These are phyloP conservation scores for Globisporangium takayamanum DNA, from an alignment of 352 stramenopile species.

Conservation along the genomic window DNA sequence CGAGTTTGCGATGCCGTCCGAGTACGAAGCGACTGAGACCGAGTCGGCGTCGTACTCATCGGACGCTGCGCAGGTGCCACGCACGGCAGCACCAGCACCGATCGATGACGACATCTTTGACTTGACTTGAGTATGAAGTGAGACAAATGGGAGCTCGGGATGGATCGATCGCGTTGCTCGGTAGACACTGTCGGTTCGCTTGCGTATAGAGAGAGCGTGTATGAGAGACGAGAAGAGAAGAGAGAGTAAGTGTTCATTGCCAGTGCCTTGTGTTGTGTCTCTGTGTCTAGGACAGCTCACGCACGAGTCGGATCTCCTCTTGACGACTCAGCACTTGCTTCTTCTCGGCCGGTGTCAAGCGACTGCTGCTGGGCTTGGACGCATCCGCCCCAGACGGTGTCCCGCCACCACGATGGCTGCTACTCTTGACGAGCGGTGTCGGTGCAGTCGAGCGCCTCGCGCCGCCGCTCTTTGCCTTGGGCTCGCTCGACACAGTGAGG, in stretches of 20 bases:
- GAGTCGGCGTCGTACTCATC: constrained; percentile 3
- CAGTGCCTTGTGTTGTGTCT: neutral
- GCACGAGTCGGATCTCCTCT: constrained; percentile 56
- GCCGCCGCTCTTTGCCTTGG: constrained; percentile 13
- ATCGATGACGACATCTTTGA: constrained; percentile 67
- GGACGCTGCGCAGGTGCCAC: neutral
- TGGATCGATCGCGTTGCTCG: too few relatives aligned
- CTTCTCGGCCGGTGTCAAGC: constrained; percentile 24
- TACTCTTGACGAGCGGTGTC: neutral
- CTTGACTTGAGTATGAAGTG: constrained; percentile 41
- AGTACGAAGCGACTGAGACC: constrained; percentile 23
- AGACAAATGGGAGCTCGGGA: too few relatives aligned
- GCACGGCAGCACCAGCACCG: constrained; percentile 12
- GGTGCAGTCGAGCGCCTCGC: constrained; percentile 20
- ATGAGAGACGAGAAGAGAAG: too few relatives aligned
- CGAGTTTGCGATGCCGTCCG: constrained; percentile 49
- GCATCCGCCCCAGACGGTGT: constrained; percentile 5
- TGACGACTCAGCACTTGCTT: constrained; percentile 34
- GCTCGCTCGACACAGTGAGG: constrained; percentile 17
- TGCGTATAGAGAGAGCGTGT: too few relatives aligned
- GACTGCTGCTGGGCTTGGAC: constrained; percentile 11
- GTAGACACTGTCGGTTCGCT: too few relatives aligned
- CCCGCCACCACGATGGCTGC: neutral
- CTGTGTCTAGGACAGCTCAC: constrained; percentile 31
- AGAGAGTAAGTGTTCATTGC: neutral